Evolutionary conservation across 1,139 yeast genomes (phyloP), one percentile per base, ranked within the genome.

Genomic region (Scheffersomyces lignicola): DNA sequence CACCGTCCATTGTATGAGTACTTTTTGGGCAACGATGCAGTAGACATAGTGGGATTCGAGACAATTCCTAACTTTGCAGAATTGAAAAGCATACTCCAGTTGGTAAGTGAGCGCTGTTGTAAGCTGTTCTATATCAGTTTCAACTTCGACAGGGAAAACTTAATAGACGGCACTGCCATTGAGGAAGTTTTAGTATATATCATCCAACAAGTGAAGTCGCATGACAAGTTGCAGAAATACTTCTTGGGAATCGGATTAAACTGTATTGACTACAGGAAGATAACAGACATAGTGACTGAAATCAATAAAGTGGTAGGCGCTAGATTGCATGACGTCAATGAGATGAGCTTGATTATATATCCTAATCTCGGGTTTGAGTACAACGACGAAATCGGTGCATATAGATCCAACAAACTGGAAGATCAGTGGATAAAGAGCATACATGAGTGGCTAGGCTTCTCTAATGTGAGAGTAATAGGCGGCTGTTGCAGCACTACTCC

Each of bases 401-500:
- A 37, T 35, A 14, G 35, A n/a, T 31, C 34, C 11, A 32, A 36
- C 4, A 43, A 49, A 22, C 37, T 38, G 11, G 30, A 40, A 15
- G 43, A 36, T 7, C 51, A 55, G 40, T 69, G 74, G 73, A 41
- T 38, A 11, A 35, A 43, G 5, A 55, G 60, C 10, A 58, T 61
- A 1, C 25, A 38, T 5, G 44, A 56, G 34, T 71, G 81, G 74
- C 35, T 60, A 13, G 13, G 44, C 2, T 42, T 51, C 15, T 57
- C 59, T 5, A 53, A 61, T 25, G 62, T 62, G 13, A 61, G 62
- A 10, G 51, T 72, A 10, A 55, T 78, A 27, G 84, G 84, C 3
- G 83, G 83, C 2, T 78, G 84, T 46, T 78, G 84, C 42, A 62
- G 81, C 34, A 76, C 80, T 2, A 67, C 73, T 1, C 77, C 80